Base-by-base conservation (phyloP, 768 basidiomycete genomes). In the Boletus barrowsii region DNA sequence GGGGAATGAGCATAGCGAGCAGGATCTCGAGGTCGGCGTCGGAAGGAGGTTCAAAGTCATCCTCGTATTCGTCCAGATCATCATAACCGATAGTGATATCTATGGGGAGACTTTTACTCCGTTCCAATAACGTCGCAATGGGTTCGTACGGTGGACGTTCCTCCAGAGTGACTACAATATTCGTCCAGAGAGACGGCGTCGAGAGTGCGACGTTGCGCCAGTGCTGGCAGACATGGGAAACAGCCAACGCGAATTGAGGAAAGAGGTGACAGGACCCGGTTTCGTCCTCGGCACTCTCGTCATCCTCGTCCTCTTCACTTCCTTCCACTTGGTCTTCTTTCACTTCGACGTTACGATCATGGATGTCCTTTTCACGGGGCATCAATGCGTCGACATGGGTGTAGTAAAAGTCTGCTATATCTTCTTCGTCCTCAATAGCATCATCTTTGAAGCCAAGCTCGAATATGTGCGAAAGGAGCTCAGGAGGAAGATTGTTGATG, bases 111-210 rank as follows among this genome's bases (percentile, higher is more conserved):
- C 72, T 72, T 57, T 81, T 78, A 29, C 85, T 76, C 40, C 87
- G 80, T 41, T 77, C 70, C 49, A 89, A 68, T 61, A 79, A 80
- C 10, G 64, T 66, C 42, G 64, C 60, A 5, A 79, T 75, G 49
- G 69, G 73, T 10, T 78, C 77, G 49, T 79, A 77, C 3, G 78
- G 77, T 4, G 73, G 68, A 26, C 67, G 73, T 35, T 71, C 68
- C 4, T 57, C 41, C 5, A 44, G 43, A 18, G 22, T 14, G n/a
- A 68, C 49, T 1, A 9, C 11, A 42, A 87, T 71, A 32, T 53
- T 66, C 10, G 79, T 79, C 86, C 86, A 88, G n/a, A 87, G 74
- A 13, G 72, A 69, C 1, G 83, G 80, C 0, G 79, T 79, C 30
- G 77, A 76, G 29, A 86, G 51, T 4, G 83, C 79, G 2, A 77